These are phyloP conservation scores for Rutstroemia sp. DNA, from an alignment of 2,329 filamentous ascomycete genomes.

Conservation along the genomic window DNA sequence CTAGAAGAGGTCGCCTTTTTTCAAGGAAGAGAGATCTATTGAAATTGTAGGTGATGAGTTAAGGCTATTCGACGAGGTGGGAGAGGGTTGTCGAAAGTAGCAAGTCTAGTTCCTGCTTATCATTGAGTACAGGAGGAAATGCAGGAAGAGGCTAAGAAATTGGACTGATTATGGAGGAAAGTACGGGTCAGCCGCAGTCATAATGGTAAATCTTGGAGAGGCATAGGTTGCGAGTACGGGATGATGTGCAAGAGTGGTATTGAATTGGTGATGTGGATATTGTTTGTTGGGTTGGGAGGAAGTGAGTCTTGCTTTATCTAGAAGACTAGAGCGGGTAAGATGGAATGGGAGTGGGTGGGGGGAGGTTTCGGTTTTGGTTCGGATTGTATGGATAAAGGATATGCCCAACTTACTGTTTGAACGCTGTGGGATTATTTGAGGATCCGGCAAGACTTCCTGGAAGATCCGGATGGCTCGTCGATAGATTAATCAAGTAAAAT, in stretches of 20 bases:
- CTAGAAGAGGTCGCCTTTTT: conserved; percentile 20
- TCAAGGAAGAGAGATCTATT: not conserved
- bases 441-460: not conserved
- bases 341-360: no score
- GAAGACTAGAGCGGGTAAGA: no score
- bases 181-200: conserved; percentile 19
- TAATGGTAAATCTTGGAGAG: not conserved
- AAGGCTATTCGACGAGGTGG: conserved; percentile 15
- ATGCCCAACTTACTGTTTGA: no score
- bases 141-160: conserved; percentile 5
- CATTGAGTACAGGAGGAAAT: conserved; percentile 15
- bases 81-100: conserved; percentile 11
- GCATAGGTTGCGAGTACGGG: not conserved
- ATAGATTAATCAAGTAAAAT: not conserved
- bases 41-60: conserved; percentile 1
- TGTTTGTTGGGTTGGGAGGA: no score
- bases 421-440: no score
- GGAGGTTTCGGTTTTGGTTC: no score
- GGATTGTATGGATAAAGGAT: no score
- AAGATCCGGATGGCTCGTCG: not conserved
- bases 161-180: conserved; percentile 15
- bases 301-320: no score
- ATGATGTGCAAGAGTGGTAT: no score
- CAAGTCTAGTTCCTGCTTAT: conserved; percentile 15
- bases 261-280: no score